phyloP scores from a whole-genome alignment of 2,329 filamentous ascomycete genomes.

The Sporothrix pallida region DNA sequence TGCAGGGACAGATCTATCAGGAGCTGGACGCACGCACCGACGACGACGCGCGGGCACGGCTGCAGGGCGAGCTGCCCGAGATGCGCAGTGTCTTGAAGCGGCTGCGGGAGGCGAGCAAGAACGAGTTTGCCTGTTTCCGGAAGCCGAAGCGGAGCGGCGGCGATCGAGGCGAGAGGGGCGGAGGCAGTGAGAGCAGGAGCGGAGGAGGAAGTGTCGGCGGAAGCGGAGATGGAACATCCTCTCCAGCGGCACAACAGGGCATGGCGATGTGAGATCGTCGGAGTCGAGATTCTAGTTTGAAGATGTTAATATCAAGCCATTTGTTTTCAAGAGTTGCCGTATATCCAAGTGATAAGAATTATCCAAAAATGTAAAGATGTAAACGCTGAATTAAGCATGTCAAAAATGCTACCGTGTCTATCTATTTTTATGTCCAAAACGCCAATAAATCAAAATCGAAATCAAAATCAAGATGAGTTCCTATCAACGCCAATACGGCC shows the following conservation, averaged over 20 bases:
- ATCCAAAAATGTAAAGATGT: not conserved
- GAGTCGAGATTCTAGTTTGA: not conserved
- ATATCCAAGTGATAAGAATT: not conserved
- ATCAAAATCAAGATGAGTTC: not conserved
- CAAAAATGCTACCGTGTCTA: conserved; percentile 14
- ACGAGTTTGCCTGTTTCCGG: conserved; percentile 86
- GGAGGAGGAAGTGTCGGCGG: conserved; percentile 12
- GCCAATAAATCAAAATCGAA: not conserved
- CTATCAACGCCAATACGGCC: conserved; percentile 15
- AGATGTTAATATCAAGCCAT: conserved; percentile 5
- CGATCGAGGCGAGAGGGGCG: conserved; percentile 16
- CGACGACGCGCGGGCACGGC: conserved; percentile 75
- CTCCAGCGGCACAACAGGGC: conserved; percentile 20
- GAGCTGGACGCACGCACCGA: conserved; percentile 89
- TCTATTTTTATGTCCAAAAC: conserved; percentile 19
- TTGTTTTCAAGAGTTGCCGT: not conserved
- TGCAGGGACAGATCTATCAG: conserved; percentile 86
- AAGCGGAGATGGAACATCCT: conserved; percentile 12
- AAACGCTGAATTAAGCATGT: conserved; percentile 8
- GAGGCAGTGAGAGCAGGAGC: not conserved
- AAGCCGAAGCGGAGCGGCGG: conserved; percentile 57
- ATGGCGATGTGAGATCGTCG: not conserved
- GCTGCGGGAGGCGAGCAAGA: conserved; percentile 78
- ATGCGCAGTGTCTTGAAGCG: conserved; percentile 88
- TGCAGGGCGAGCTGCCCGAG: conserved; percentile 87